Conservation (phyloP, 805 yeast species). For the Scheffersomyces amazonensis region DNA sequence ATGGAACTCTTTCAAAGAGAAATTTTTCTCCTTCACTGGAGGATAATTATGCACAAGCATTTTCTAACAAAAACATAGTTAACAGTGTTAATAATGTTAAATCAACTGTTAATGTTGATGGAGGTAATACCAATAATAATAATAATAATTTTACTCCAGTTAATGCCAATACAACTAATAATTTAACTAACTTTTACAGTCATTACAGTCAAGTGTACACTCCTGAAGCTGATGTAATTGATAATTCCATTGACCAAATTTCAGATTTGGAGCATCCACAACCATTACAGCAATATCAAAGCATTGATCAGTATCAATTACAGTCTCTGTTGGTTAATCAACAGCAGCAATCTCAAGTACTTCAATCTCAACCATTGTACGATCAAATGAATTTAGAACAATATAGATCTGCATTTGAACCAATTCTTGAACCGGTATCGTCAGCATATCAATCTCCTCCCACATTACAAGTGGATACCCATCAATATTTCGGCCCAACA, state of each 20-base stretch:
- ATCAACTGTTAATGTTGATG: not conserved
- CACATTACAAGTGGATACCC: not conserved
- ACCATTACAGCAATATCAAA: not conserved
- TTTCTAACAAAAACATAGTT: no score
- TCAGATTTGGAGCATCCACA: no score
- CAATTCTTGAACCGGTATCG: not conserved
- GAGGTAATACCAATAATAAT: not conserved
- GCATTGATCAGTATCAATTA: not conserved
- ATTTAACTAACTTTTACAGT: conserved; percentile 5
- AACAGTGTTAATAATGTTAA: not conserved
- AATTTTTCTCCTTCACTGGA: conserved; percentile 12
- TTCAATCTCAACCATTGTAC: not conserved
- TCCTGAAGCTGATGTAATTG: not conserved
- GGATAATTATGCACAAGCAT: conserved; percentile 3
- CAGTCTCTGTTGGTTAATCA: not conserved
- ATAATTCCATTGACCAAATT: not conserved
- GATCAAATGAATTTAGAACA: not conserved
- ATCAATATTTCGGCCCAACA: not conserved
- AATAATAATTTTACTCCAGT: not conserved
- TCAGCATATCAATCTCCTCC: not conserved
- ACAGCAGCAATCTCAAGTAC: not conserved
- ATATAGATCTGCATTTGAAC: not conserved
- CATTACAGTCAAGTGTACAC: conserved; percentile 14
- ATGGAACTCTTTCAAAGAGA: conserved; percentile 2
- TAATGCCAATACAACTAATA: not conserved